These are phyloP conservation scores for Beauveria brongniartii DNA, from an alignment of 2,329 filamentous ascomycete genomes.

Conservation along the genomic window DNA sequence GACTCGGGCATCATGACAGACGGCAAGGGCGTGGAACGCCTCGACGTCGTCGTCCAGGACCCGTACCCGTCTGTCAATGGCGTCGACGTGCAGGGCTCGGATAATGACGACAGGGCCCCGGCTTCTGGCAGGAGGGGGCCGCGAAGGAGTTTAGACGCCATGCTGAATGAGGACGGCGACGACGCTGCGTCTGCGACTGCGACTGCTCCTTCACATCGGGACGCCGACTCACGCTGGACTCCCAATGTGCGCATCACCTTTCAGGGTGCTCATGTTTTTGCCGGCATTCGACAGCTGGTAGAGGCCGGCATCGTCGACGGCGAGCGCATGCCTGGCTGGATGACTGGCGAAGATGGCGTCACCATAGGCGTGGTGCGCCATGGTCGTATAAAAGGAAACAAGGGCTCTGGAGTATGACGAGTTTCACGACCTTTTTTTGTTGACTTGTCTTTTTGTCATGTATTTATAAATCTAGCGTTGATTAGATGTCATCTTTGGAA, in stretches of 20 bases:
- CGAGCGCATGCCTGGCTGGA: conserved; percentile 76
- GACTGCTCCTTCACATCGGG: neutral
- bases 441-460: neutral
- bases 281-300: conserved; percentile 68
- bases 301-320: conserved; percentile 70
- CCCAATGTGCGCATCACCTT: conserved; percentile 55
- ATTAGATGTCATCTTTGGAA: conserved; percentile 4
- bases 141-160: conserved; percentile 23
- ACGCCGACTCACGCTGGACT: conserved; percentile 21
- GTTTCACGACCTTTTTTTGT: neutral
- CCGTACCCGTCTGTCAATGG: conserved; percentile 34
- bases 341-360: conserved; percentile 80
- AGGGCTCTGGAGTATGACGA: conserved; percentile 43
- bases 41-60: conserved; percentile 54
- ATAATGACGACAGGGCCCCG: conserved; percentile 9
- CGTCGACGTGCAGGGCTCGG: conserved; percentile 12
- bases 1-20: conserved; percentile 46
- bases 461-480: neutral
- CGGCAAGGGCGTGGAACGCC: conserved; percentile 51
- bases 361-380: conserved; percentile 62
- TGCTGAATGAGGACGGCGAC: conserved; percentile 22
- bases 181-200: neutral
- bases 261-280: conserved; percentile 70
- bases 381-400: conserved; percentile 55
- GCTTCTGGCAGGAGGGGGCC: conserved; percentile 6